These are phyloP conservation scores for Pythium biforme DNA, from an alignment of 352 stramenopile species.

Conservation along the genomic window DNA sequence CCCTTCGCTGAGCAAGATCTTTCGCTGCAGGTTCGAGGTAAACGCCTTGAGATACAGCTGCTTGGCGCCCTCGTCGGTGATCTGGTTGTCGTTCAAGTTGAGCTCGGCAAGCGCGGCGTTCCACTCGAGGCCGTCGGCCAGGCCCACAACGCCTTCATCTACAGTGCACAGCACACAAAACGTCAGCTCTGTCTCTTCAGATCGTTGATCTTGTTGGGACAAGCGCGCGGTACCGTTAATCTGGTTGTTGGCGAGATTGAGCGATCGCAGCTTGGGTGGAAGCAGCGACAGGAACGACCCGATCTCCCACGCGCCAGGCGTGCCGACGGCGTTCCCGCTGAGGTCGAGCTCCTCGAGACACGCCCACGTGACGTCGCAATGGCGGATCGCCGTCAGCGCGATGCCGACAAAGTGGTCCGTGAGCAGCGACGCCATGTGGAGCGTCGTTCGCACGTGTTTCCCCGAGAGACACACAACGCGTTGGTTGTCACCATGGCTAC, in stretches of 20 bases:
- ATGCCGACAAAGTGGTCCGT: slow-evolving; percentile 34
- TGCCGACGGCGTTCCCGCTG: slow-evolving; percentile 49
- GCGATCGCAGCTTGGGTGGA: slow-evolving; percentile 29
- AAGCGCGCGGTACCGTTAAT: slow-evolving; percentile 37
- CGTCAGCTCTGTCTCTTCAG: no score
- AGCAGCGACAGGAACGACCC: slow-evolving; percentile 46
- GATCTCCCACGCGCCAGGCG: slow-evolving; percentile 36
- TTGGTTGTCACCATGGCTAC: not conserved
- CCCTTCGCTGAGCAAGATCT: slow-evolving; percentile 35
- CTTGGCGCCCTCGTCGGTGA: slow-evolving; percentile 47
- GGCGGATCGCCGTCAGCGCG: slow-evolving; percentile 26
- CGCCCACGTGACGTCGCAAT: slow-evolving; percentile 20
- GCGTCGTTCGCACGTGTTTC: slow-evolving; percentile 20
- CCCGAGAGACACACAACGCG: slow-evolving; percentile 22
- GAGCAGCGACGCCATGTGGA: slow-evolving; percentile 35
- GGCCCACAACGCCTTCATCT: slow-evolving; percentile 39
- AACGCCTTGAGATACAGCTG: slow-evolving; percentile 53
- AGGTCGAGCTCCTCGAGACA: slow-evolving; percentile 50
- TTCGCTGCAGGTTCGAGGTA: slow-evolving; percentile 41
- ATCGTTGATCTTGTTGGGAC: not conserved
- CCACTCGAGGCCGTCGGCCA: slow-evolving; percentile 46
- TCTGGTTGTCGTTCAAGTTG: slow-evolving; percentile 49
- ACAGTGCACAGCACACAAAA: not conserved
- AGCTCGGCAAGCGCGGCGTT: slow-evolving; percentile 48
- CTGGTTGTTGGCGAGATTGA: slow-evolving; percentile 51